Evolutionary conservation across 495 filamentous ascomycete genomes (phyloP).

Genomic region (Aspergillus egyptiacus): DNA sequence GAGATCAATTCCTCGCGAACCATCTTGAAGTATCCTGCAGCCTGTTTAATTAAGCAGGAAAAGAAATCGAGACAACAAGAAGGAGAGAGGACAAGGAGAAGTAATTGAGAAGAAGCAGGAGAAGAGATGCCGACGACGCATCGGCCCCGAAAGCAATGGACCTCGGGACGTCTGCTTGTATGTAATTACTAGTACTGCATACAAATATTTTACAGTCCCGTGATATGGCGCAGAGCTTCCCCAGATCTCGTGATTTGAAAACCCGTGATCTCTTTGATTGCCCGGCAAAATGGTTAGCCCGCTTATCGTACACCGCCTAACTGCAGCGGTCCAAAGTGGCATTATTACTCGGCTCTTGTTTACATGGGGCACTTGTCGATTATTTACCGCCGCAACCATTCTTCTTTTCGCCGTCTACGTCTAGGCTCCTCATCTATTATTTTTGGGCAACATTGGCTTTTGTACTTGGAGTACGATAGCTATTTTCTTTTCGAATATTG

Average conservation of each 20-base stretch:
- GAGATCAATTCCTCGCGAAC: conserved; percentile 78
- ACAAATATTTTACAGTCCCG: conserved; percentile 6
- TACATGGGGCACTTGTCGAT: conserved; percentile 14
- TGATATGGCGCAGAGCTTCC: conserved; percentile 24
- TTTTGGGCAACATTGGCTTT: background rate
- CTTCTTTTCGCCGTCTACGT: background rate
- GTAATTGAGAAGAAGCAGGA: conserved; percentile 1
- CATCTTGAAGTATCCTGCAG: conserved; percentile 45
- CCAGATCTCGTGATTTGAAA: conserved; percentile 36
- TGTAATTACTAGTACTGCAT: no score
- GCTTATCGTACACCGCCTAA: conserved; percentile 32
- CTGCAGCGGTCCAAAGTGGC: conserved; percentile 20
- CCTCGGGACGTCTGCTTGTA: conserved; percentile 34
- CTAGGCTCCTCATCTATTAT: background rate
- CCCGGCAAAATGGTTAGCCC: conserved; percentile 10
- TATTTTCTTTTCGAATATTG: background rate
- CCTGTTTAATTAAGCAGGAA: conserved; percentile 7
- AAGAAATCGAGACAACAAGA: conserved; percentile 3
- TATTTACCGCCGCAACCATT: background rate
- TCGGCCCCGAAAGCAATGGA: conserved; percentile 24
- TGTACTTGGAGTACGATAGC: background rate
- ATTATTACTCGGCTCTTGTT: conserved; percentile 22
- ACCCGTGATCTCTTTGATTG: background rate
- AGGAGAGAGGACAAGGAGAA: background rate
- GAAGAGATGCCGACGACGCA: conserved; percentile 9